These are phyloP conservation scores for apple (Malus domestica) DNA, from an alignment of 306 rosid genomes.

Conservation along the genomic window DNA sequence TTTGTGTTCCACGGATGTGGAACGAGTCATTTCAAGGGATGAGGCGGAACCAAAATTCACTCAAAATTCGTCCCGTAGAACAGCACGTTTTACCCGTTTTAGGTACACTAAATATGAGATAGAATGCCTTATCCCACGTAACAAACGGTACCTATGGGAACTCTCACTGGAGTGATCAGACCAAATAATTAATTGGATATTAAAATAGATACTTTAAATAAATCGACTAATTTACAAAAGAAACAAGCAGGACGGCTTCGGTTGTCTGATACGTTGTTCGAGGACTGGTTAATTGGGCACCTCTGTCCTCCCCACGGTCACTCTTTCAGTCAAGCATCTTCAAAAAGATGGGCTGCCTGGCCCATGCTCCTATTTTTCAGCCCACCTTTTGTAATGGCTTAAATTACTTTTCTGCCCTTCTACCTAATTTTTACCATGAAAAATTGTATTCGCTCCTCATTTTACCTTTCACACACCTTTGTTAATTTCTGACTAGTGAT, in stretches of 20 bases:
- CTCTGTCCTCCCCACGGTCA: not conserved
- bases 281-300: not conserved
- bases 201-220: not conserved
- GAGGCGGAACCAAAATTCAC: too few relatives aligned
- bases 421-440: not conserved
- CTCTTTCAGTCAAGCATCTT: not conserved
- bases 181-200: not conserved
- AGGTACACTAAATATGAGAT: too few relatives aligned
- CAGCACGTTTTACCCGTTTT: too few relatives aligned
- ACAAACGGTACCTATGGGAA: not conserved
- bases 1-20: too few relatives aligned
- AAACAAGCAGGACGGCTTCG: conserved; percentile 16
- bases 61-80: too few relatives aligned
- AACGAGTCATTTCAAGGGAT: too few relatives aligned
- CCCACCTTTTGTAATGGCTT: not conserved
- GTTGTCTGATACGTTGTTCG: conserved; percentile 19
- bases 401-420: not conserved
- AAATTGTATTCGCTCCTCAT: too few relatives aligned
- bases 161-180: not conserved
- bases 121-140: too few relatives aligned
- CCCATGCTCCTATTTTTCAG: not conserved
- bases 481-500: too few relatives aligned
- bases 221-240: not conserved
- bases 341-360: not conserved
- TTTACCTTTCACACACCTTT: rapidly evolving